These are phyloP conservation scores for Candida methanosorbosa DNA, from an alignment of 805 yeast genomes.

Conservation along the genomic window DNA sequence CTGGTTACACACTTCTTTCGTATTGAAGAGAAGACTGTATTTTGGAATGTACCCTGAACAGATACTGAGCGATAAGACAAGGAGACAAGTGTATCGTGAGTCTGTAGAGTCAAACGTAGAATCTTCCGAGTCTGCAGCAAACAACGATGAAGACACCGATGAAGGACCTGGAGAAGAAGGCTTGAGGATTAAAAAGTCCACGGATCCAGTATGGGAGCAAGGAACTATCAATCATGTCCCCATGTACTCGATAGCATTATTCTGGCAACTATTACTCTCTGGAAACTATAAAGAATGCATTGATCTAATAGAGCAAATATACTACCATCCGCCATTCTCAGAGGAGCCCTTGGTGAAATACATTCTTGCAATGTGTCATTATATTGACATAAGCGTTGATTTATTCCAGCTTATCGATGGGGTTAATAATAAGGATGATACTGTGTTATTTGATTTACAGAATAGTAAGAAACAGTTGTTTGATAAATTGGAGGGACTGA, in stretches of 20 bases:
- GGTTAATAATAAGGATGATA: no score
- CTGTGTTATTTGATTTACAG: no score
- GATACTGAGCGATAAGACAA: slow-evolving; percentile 4
- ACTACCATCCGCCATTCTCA: slow-evolving; percentile 34
- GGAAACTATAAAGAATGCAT: slow-evolving; percentile 27
- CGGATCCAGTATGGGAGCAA: slow-evolving; percentile 25
- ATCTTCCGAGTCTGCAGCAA: background rate
- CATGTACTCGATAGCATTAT: slow-evolving; percentile 27
- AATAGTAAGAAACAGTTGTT: no score
- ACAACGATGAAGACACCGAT: slow-evolving; percentile 1
- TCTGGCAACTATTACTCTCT: slow-evolving; percentile 33
- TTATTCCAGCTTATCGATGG: no score
- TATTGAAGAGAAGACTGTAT: slow-evolving; percentile 1
- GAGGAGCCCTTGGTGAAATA: slow-evolving; percentile 33
- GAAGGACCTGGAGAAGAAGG: slow-evolving; percentile 5
- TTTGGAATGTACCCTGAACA: slow-evolving; percentile 11
- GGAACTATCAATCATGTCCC: slow-evolving; percentile 34
- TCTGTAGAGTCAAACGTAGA: no score
- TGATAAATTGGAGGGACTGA: no score
- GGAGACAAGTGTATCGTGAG: no score
- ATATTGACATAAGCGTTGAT: no score
- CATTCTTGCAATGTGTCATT: slow-evolving; percentile 18
- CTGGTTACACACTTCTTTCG: slow-evolving; percentile 7
- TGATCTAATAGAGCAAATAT: slow-evolving; percentile 27
- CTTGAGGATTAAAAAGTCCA: background rate